phyloP scores from a whole-genome alignment of 1,284 basidiomycete genomes.

The Ustilago vetiveriae region DNA sequence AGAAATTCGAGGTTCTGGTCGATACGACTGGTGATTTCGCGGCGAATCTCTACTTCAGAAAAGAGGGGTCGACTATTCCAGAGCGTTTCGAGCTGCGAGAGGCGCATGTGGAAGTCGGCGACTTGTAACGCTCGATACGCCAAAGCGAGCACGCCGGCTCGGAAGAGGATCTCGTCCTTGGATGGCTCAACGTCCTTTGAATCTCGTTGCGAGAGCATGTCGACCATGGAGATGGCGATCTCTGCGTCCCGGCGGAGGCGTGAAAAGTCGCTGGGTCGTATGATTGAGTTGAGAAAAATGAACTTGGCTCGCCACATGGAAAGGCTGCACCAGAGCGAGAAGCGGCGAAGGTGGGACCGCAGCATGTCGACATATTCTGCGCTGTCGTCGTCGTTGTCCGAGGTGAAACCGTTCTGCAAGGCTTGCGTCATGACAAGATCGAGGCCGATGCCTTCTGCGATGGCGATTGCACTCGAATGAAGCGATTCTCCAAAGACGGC shows the following conservation, averaged over 20 bases:
- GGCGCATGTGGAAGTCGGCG: constrained; percentile 14
- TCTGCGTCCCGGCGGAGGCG: constrained; percentile 18
- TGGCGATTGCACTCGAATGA: constrained; percentile 18
- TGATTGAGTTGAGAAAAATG: constrained; percentile 13
- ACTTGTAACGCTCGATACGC: constrained; percentile 20
- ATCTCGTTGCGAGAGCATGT: constrained; percentile 1
- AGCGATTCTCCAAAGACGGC: constrained; percentile 25
- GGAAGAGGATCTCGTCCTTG: constrained; percentile 11
- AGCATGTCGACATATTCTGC: background rate
- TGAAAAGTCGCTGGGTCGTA: constrained; percentile 19
- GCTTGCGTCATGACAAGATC: constrained; percentile 20
- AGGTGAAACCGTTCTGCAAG: background rate
- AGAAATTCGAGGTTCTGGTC: constrained; percentile 5
- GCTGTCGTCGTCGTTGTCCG: background rate
- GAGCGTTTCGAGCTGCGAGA: constrained; percentile 18
- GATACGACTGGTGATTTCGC: constrained; percentile 10
- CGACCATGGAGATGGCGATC: constrained; percentile 8
- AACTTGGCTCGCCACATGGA: constrained; percentile 23
- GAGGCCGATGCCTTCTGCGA: constrained; percentile 23
- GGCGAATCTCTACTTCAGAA: constrained; percentile 8
- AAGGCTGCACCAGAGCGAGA: constrained; percentile 33
- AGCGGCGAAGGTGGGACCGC: constrained; percentile 7
- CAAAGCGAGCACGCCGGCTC: constrained; percentile 15
- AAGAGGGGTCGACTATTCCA: constrained; percentile 23
- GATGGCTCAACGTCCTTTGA: background rate